Evolutionary conservation across 495 filamentous ascomycete genomes (phyloP).

Genomic region (Aspergillus avenaceus): DNA sequence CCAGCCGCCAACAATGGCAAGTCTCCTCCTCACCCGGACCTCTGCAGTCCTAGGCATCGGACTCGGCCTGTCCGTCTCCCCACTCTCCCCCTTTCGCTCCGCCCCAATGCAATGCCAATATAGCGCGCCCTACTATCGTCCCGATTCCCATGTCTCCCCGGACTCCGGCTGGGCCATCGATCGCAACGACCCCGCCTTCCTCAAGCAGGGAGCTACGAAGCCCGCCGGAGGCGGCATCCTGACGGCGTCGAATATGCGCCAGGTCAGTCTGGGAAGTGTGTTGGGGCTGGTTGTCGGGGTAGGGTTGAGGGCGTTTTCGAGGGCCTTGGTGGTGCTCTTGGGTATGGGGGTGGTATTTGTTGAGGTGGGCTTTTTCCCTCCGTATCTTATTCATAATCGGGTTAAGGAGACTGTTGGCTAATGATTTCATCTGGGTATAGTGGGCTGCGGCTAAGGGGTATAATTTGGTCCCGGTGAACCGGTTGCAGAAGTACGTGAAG

Average conservation of each 20-base stretch:
- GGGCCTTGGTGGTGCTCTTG: constrained; percentile 65
- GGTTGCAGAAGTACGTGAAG: constrained; percentile 57
- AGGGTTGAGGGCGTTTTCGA: constrained; percentile 70
- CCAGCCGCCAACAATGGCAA: constrained; percentile 18
- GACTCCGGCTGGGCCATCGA: constrained; percentile 28
- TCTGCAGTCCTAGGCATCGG: constrained; percentile 35
- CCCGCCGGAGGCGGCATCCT: constrained; percentile 21
- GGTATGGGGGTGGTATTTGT: constrained; percentile 66
- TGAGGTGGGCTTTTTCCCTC: constrained; percentile 50
- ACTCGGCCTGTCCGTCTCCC: constrained; percentile 35
- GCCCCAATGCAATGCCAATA: constrained; percentile 40
- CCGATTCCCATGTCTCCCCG: constrained; percentile 12
- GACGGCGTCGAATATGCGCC: constrained; percentile 51
- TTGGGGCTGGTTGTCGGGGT: constrained; percentile 66
- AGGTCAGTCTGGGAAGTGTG: constrained; percentile 68
- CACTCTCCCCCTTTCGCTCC: constrained; percentile 35
- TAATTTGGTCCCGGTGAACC: constrained; percentile 59
- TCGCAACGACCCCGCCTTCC: constrained; percentile 14
- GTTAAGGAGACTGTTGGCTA: constrained; percentile 1
- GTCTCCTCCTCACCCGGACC: constrained; percentile 30
- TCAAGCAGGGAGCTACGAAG: constrained; percentile 27
- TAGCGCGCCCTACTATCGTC: constrained; percentile 20
- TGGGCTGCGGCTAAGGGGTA: constrained; percentile 70
- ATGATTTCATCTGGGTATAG: constrained; percentile 43
- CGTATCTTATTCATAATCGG: not conserved